Evolutionary conservation across 2,329 filamentous ascomycete species (phyloP), one percentile per base, ranked within the genome.

Genomic region (Simplicillium sp.): DNA sequence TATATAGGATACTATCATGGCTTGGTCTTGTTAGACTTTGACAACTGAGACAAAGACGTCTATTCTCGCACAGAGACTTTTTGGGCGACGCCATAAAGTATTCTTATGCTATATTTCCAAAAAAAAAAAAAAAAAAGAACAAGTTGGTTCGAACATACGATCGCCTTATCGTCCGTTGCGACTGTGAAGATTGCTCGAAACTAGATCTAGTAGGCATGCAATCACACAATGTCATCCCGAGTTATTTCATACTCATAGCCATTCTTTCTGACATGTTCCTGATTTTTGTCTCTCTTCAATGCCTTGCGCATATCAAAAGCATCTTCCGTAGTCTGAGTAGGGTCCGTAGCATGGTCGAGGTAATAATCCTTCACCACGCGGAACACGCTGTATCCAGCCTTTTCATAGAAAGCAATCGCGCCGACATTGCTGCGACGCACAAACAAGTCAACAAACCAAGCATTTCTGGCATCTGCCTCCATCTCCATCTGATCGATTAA

Each of bases 261-360:
- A n/a, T 31, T n/a, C n/a, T 31, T 31, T 31, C 29, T 31, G n/a
- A 31, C n/a, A 35, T 35, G 14, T 15, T 35, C 9, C 9, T 11
- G n/a, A 31, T 9, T 31, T 9, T 73, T 77, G 64, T 98, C 92
- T 54, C 89, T 76, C 62, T 76, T 84, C 66, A 90, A 78, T 31
- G 87, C 78, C 60, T 96, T 97, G 49, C 92, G 79, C 92, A 98
- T 98, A 65, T 98, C 92, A 59, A 87, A 92, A 14, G 90, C 92
- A 67, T 97, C 90, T 62, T 94, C 88, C 38, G 78, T 76, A 13
- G 67, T 67, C 45, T 74, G 68, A 9, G 71, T 76, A 3, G 78
- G 76, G 40, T 79, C 75, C 40, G 67, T 73, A 25, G 81, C 76
- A 56, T 94, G 84, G 57, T 96, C 89, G 47, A 84, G 87, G 56